These are phyloP conservation scores for Macadamia integrifolia DNA, from an alignment of 164 flowering plant genomes.

Conservation along the genomic window DNA sequence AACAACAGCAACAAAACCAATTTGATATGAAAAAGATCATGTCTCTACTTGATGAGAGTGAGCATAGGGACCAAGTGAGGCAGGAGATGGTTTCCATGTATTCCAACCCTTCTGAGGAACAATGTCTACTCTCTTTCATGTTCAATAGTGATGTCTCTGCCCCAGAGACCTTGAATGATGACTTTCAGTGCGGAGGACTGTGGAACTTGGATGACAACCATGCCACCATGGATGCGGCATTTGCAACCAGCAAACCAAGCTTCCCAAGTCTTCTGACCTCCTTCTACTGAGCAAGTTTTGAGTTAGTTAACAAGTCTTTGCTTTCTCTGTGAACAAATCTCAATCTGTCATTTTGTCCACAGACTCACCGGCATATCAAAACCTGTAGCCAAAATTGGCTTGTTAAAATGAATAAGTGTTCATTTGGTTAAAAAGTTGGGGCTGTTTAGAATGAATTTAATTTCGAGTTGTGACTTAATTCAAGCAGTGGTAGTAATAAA, in stretches of 20 bases:
- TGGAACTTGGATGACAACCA: slow-evolving; percentile 59
- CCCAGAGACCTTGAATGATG: slow-evolving; percentile 29
- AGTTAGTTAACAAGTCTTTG: not conserved
- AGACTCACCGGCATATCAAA: too few relatives aligned
- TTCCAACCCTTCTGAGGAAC: slow-evolving; percentile 21
- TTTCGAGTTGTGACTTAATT: too few relatives aligned
- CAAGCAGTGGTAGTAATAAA: too few relatives aligned
- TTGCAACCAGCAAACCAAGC: slow-evolving; percentile 25
- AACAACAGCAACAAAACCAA: slow-evolving; percentile 24
- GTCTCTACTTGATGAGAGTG: slow-evolving; percentile 29
- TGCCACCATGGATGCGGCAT: slow-evolving; percentile 14
- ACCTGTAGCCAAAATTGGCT: too few relatives aligned
- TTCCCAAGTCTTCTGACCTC: slow-evolving; percentile 2
- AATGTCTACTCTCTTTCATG: slow-evolving; percentile 23
- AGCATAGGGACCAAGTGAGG: slow-evolving; percentile 14
- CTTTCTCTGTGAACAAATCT: not conserved
- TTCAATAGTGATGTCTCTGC: slow-evolving; percentile 8
- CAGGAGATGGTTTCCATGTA: slow-evolving; percentile 20
- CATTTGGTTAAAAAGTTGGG: too few relatives aligned
- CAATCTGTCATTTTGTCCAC: too few relatives aligned
- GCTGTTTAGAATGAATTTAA: too few relatives aligned
- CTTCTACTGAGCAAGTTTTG: not conserved
- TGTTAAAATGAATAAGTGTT: too few relatives aligned
- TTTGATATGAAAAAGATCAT: slow-evolving; percentile 38
- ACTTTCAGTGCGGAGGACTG: slow-evolving; percentile 49